Conservation (phyloP, 441 rosid species). For the Aquilaria agallochum region DNA sequence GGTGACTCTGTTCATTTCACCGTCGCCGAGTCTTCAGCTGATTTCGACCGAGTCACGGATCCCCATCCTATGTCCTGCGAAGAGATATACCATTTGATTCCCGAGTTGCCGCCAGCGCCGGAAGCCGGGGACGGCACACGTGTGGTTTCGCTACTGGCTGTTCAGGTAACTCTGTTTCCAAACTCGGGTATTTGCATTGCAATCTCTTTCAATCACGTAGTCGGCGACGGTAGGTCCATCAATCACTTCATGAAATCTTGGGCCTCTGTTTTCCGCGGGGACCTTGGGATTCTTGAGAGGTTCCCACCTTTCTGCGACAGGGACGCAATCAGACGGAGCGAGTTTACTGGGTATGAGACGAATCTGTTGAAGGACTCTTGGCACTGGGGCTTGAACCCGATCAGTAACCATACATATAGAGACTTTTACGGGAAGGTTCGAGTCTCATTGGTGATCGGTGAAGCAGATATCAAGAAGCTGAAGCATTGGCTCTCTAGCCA, state of each 20-base stretch:
- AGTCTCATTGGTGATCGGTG: slow-evolving; percentile 29
- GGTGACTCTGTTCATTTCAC: slow-evolving; percentile 20
- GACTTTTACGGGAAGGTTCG: slow-evolving; percentile 17
- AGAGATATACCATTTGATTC: slow-evolving; percentile 17
- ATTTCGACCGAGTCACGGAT: slow-evolving; percentile 16
- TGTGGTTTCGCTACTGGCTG: slow-evolving; percentile 17
- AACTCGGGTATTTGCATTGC: slow-evolving; percentile 47
- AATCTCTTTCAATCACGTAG: slow-evolving; percentile 28
- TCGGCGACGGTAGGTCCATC: slow-evolving; percentile 44
- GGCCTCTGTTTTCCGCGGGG: slow-evolving; percentile 24
- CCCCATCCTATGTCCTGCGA: slow-evolving; percentile 6
- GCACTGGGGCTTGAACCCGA: background rate
- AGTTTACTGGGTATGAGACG: background rate
- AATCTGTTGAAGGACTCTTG: too few relatives aligned
- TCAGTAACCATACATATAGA: slow-evolving; percentile 9
- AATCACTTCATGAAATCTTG: slow-evolving; percentile 53
- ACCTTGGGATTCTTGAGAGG: background rate
- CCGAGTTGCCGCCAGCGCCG: background rate
- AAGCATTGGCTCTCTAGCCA: slow-evolving; percentile 19
- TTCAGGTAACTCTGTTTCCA: slow-evolving; percentile 48
- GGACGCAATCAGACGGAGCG: slow-evolving; percentile 23
- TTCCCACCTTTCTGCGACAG: slow-evolving; percentile 26
- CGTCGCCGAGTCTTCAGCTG: slow-evolving; percentile 20
- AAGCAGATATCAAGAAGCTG: slow-evolving; percentile 18
- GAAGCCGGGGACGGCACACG: background rate